phyloP scores from a whole-genome alignment of 208 protist species.

The Wallacemonas collosoma region DNA sequence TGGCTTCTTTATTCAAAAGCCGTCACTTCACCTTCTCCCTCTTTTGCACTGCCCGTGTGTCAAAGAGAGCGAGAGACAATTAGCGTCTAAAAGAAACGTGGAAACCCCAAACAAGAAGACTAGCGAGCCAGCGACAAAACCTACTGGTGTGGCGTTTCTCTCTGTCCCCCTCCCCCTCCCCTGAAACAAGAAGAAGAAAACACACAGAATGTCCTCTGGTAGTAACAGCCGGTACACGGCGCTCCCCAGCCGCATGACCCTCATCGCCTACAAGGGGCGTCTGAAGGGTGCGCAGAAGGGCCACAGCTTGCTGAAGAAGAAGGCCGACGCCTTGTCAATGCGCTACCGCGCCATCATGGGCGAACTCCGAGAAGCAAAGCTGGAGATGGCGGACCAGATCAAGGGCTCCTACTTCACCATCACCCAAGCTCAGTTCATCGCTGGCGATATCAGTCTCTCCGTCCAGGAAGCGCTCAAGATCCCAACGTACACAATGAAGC shows the following conservation, averaged over 20 bases:
- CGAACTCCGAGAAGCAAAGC: constrained; percentile 93
- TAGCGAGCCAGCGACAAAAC: no score
- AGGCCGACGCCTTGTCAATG: constrained; percentile 98
- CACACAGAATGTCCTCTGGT: constrained; percentile 55
- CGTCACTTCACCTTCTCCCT: no score
- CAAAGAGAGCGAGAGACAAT: no score
- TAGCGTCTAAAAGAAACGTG: not conserved
- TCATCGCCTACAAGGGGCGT: constrained; percentile 93
- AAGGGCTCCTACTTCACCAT: constrained; percentile 95
- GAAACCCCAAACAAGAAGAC: not conserved
- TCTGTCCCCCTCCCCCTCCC: constrained; percentile 19
- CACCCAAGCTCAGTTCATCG: constrained; percentile 96
- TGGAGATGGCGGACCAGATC: constrained; percentile 86
- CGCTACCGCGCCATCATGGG: constrained; percentile 95
- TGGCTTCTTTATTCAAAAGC: no score
- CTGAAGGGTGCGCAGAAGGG: constrained; percentile 98
- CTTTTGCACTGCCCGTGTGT: no score
- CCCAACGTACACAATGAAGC: constrained; percentile 85
- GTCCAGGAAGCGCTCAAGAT: constrained; percentile 95
- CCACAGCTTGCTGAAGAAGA: constrained; percentile 99
- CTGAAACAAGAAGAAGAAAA: not conserved
- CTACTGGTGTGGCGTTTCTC: not conserved
- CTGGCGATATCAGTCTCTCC: constrained; percentile 95
- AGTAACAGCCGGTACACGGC: constrained; percentile 82
- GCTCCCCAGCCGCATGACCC: constrained; percentile 92